These are phyloP conservation scores for Candida sp. DNA, from an alignment of 1,139 yeast species.

Conservation along the genomic window DNA sequence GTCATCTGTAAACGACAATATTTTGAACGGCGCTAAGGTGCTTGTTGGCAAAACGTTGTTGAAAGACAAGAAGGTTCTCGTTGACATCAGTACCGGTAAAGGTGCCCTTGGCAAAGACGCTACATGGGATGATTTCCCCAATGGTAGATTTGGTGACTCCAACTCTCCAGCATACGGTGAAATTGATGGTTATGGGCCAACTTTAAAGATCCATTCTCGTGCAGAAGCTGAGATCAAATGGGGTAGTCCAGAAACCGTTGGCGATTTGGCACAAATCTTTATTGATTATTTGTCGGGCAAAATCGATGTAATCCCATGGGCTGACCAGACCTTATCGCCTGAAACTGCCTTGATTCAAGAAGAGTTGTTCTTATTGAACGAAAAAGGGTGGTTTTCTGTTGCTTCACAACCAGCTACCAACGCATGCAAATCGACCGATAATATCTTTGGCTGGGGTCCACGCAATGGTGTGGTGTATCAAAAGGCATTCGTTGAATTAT, in stretches of 20 bases:
- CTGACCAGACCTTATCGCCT: constrained; percentile 80
- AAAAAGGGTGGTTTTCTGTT: constrained; percentile 79
- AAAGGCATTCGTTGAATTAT: constrained; percentile 86
- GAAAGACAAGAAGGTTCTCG: constrained; percentile 53
- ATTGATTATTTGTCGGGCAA: constrained; percentile 76
- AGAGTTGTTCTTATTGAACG: constrained; percentile 79
- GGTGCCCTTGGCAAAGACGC: constrained; percentile 91
- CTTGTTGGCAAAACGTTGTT: constrained; percentile 29
- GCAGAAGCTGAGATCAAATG: constrained; percentile 73
- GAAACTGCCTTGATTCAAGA: constrained; percentile 96
- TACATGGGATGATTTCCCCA: constrained; percentile 98
- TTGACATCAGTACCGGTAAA: constrained; percentile 83
- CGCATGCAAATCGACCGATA: constrained; percentile 76
- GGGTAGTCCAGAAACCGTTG: constrained; percentile 76
- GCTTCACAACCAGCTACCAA: constrained; percentile 97
- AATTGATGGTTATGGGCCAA: constrained; percentile 96
- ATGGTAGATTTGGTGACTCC: constrained; percentile 98
- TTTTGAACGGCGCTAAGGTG: constrained; percentile 36
- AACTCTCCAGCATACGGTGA: constrained; percentile 98
- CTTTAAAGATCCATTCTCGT: constrained; percentile 72
- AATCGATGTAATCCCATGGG: constrained; percentile 88
- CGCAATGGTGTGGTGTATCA: constrained; percentile 88
- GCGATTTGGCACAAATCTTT: constrained; percentile 73
- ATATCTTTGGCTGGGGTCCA: constrained; percentile 98
- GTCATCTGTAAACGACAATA: constrained; percentile 53